Percentiles rank a stretch among this genome's conserved stretches.
Conservation (phyloP, 2,329 filamentous ascomycete species). For the Coleophoma eucalyptorum region DNA sequence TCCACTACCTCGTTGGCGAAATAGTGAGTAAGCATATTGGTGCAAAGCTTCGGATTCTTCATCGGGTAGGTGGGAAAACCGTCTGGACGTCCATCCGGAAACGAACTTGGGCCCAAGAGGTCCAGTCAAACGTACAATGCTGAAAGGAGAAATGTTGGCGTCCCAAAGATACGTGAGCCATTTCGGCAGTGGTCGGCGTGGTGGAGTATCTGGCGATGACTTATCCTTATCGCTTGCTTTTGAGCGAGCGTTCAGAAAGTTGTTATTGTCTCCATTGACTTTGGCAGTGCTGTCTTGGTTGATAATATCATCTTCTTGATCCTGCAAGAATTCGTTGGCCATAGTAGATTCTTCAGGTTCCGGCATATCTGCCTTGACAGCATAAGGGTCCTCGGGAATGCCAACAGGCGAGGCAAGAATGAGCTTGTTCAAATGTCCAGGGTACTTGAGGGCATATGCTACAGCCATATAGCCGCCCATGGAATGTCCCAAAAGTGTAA, state of each 20-base stretch:
- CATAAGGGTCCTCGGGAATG: constrained; percentile 90
- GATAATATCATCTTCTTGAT: constrained; percentile 50
- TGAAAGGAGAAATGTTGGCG: constrained; percentile 93
- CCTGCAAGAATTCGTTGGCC: constrained; percentile 74
- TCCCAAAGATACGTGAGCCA: constrained; percentile 97
- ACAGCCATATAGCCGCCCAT: constrained; percentile 93
- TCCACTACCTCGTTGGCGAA: constrained; percentile 85
- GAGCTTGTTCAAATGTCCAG: constrained; percentile 89
- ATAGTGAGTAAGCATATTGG: constrained; percentile 91
- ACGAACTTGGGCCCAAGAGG: constrained; percentile 89
- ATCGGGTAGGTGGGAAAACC: constrained; percentile 82
- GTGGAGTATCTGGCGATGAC: constrained; percentile 23
- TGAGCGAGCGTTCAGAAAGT: constrained; percentile 46
- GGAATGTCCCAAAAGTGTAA: constrained; percentile 90
- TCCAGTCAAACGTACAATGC: constrained; percentile 80
- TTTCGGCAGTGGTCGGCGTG: constrained; percentile 60
- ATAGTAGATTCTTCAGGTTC: constrained; percentile 71
- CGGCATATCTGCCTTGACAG: constrained; percentile 75
- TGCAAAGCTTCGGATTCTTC: constrained; percentile 83
- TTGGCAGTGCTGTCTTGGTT: constrained; percentile 31
- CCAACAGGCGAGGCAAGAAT: constrained; percentile 94
- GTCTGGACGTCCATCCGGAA: constrained; percentile 88
- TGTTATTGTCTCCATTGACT: constrained; percentile 38
- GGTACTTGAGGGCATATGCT: constrained; percentile 94
- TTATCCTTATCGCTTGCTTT: constrained; percentile 31